Conservation (phyloP, 2,329 filamentous ascomycete genomes). For the Apiospora koreana region DNA sequence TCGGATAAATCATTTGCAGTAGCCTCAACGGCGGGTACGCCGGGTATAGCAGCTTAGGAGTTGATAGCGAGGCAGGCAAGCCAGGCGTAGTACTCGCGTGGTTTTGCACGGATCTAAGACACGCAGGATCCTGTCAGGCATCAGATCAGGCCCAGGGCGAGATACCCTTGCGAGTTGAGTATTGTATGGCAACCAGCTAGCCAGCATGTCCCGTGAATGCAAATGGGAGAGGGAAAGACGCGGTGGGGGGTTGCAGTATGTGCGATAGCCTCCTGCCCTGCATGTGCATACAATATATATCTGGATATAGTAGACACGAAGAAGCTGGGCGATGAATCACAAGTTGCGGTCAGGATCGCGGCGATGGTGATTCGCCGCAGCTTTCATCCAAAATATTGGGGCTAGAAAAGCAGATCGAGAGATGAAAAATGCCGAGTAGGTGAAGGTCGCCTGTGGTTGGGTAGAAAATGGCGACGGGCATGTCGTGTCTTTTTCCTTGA, state of each 20-base stretch:
- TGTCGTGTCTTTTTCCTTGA: not conserved
- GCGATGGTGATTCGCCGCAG: not conserved
- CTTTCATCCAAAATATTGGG: not conserved
- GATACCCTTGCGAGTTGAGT: not conserved
- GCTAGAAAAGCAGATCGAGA: not conserved
- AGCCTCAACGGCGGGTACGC: not conserved
- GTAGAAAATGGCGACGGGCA: not conserved
- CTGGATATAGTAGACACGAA: not conserved
- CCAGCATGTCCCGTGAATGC: not conserved
- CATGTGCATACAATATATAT: not conserved
- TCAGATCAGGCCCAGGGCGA: not conserved
- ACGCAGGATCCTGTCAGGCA: slow-evolving; percentile 1
- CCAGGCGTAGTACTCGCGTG: not conserved
- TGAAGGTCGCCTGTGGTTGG: not conserved
- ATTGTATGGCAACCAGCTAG: not conserved
- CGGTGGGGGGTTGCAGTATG: not conserved
- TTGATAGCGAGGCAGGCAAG: not conserved
- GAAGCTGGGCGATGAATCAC: not conserved
- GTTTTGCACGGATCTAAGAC: slow-evolving; percentile 6
- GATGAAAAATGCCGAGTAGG: not conserved
- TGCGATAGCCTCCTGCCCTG: not conserved
- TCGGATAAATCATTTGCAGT: slow-evolving; percentile 6
- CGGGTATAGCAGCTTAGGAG: not conserved
- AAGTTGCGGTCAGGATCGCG: not conserved
- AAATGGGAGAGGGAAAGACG: not conserved